A percentile compares a stretch with the other conserved stretches of the same genome.
Conservation (phyloP, 2,329 filamentous ascomycete species). For the Penicillium paneum region DNA sequence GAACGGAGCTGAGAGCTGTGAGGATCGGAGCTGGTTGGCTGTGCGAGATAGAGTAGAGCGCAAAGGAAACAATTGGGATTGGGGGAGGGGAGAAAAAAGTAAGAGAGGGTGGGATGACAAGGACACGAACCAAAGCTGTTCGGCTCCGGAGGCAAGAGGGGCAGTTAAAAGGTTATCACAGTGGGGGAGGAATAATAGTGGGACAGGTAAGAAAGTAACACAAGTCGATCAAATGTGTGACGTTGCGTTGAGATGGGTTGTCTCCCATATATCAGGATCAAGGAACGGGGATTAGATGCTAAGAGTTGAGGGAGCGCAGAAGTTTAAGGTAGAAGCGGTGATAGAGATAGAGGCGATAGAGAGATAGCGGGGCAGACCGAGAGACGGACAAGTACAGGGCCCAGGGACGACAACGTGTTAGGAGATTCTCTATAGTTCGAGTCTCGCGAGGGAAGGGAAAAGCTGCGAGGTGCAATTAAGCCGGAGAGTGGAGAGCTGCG, state of each 20-base stretch:
- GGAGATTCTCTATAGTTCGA: not conserved
- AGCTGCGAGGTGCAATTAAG: constrained; percentile 13
- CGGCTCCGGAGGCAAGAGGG: constrained; percentile 15
- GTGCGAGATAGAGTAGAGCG: not conserved
- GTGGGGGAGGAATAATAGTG: constrained; percentile 22
- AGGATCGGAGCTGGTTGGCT: not conserved
- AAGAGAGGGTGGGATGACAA: constrained; percentile 1
- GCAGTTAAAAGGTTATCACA: constrained; percentile 4
- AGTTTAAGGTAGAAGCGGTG: not conserved
- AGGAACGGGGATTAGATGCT: not conserved
- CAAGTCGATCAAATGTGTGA: constrained; percentile 13
- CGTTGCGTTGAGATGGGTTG: not conserved
- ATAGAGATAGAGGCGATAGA: not conserved
- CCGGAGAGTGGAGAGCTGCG: constrained; percentile 20
- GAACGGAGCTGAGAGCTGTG: not conserved
- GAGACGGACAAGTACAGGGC: not conserved
- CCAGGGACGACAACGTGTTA: not conserved
- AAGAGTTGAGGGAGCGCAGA: not conserved
- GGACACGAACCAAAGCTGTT: not conserved
- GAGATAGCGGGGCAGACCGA: not conserved
- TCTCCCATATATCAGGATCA: not conserved
- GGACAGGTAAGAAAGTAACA: constrained; percentile 16
- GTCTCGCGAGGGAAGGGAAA: constrained; percentile 3
- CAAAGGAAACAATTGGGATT: not conserved
- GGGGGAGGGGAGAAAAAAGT: not conserved